Conservation (phyloP, 768 basidiomycete genomes). For the Cystobasidium ongulense region DNA sequence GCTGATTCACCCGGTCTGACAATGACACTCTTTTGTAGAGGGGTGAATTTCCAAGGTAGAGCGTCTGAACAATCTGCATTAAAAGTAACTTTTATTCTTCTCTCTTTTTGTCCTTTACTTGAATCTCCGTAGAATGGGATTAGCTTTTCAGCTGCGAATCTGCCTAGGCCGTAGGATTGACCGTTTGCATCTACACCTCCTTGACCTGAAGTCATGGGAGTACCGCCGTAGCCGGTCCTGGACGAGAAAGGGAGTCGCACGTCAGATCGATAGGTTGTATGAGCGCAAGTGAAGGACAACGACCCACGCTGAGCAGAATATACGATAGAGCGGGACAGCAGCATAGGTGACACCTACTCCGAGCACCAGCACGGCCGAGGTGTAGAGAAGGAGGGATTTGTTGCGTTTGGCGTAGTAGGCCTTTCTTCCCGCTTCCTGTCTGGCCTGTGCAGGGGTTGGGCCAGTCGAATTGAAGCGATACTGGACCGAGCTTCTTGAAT, state of each 20-base stretch:
- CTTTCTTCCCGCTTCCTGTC: not conserved
- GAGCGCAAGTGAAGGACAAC: too few relatives aligned
- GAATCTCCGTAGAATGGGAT: slow-evolving; percentile 53
- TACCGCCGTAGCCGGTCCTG: slow-evolving; percentile 83
- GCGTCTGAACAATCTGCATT: slow-evolving; percentile 84
- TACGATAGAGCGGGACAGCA: slow-evolving; percentile 90
- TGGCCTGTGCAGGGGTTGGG: not conserved
- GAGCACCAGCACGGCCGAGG: slow-evolving; percentile 66
- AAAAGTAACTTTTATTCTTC: slow-evolving; percentile 86
- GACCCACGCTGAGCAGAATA: slow-evolving; percentile 74
- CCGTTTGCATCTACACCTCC: slow-evolving; percentile 43
- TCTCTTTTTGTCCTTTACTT: slow-evolving; percentile 46
- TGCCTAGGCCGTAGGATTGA: slow-evolving; percentile 47
- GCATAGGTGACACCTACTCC: slow-evolving; percentile 87
- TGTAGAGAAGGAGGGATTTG: slow-evolving; percentile 55
- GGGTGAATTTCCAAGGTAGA: slow-evolving; percentile 85
- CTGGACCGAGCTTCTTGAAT: not conserved
- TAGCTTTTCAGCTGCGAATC: slow-evolving; percentile 75
- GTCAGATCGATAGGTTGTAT: too few relatives aligned
- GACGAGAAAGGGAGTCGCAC: too few relatives aligned
- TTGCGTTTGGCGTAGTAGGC: slow-evolving; percentile 30
- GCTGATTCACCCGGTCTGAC: slow-evolving; percentile 94
- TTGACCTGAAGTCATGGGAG: slow-evolving; percentile 66
- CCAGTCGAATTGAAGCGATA: not conserved
- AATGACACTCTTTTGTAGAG: slow-evolving; percentile 78